Percentiles rank a stretch among this genome's conserved stretches.
Evolutionary conservation across 257 asterid species (phyloP).

Genomic region (Oldenlandia corymbosa): DNA sequence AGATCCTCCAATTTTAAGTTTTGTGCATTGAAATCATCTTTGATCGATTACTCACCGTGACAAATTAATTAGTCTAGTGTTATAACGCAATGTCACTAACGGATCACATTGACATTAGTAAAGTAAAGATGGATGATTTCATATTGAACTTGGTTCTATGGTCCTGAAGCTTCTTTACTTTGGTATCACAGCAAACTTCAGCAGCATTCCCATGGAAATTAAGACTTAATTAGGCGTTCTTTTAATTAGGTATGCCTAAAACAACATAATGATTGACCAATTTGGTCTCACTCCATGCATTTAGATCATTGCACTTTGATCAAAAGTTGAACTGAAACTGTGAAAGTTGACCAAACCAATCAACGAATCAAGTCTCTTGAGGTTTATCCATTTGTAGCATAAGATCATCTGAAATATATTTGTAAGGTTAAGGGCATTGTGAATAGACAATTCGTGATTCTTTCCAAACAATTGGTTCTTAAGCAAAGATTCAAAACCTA

Average conservation of each 20-base stretch:
- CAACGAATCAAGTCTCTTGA: background rate
- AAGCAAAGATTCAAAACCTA: background rate
- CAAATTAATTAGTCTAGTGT: no score
- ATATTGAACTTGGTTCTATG: no score
- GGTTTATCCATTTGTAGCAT: background rate
- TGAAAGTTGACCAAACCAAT: conserved; percentile 9
- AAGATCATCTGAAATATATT: background rate
- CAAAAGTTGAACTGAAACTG: conserved; percentile 2
- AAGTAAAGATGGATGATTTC: no score
- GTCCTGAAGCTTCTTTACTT: background rate
- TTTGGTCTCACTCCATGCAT: background rate
- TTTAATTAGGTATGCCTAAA: background rate
- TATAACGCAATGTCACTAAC: no score
- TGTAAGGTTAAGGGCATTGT: no score
- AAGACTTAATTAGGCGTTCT: background rate
- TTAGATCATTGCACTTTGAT: conserved; percentile 2
- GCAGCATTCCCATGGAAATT: no score
- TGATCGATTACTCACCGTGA: no score
- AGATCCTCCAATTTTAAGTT: no score
- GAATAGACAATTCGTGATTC: background rate
- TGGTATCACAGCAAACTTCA: background rate
- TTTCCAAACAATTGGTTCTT: background rate
- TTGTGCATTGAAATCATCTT: no score
- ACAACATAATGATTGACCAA: background rate
- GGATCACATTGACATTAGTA: no score